phyloP scores from a whole-genome alignment of 441 rosid genomes.

The Euphorbia celastroides region DNA sequence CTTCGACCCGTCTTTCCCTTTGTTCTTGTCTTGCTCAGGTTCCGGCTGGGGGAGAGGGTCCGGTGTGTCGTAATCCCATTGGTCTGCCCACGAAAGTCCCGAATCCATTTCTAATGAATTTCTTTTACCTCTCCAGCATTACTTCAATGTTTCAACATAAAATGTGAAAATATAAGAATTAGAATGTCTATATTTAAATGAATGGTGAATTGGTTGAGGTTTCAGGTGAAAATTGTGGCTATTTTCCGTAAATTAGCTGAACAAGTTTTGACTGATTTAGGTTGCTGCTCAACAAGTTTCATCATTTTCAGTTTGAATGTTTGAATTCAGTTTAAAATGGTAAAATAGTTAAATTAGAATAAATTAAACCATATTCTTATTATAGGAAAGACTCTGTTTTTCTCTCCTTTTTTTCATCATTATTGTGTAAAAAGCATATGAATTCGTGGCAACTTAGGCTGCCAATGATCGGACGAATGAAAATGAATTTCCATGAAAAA shows the following conservation, averaged over 20 bases:
- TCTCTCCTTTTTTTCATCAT: too few species aligned
- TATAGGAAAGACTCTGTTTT: too few species aligned
- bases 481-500: too few species aligned
- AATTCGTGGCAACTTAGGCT: too few species aligned
- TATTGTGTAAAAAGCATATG: too few species aligned
- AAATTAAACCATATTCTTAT: too few species aligned
- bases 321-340: too few species aligned
- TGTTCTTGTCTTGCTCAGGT: slow-evolving; percentile 31
- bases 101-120: slow-evolving; percentile 59
- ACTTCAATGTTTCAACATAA: background rate
- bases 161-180: background rate
- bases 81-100: slow-evolving; percentile 85
- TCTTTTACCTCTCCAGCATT: background rate
- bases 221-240: background rate
- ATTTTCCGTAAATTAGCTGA: background rate
- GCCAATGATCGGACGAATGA: too few species aligned
- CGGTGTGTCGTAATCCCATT: slow-evolving; percentile 59
- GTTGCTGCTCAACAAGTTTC: too few species aligned
- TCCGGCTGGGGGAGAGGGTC: slow-evolving; percentile 44
- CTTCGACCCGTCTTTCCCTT: slow-evolving; percentile 35
- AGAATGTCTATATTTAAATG: slow-evolving; percentile 9
- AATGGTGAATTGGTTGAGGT: background rate
- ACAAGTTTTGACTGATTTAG: background rate
- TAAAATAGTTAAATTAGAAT: too few species aligned
- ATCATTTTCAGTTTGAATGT: too few species aligned